phyloP scores from a whole-genome alignment of 225 moss, liverwort and hornwort genomes.

The Physcomitrium patens region DNA sequence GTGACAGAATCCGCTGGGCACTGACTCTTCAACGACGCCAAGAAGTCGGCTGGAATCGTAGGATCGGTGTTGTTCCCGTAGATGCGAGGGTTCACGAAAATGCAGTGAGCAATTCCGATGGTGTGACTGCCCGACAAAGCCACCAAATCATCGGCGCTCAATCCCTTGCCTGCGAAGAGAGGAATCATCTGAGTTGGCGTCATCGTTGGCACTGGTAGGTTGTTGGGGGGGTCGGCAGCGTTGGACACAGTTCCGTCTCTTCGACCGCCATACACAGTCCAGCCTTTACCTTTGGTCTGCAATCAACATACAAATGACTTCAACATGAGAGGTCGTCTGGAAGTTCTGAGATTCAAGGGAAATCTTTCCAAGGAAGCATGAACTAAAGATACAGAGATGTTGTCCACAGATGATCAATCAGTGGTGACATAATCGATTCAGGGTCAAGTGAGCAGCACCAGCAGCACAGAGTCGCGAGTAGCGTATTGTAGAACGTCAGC shows the following conservation, averaged over 20 bases:
- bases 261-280: constrained; percentile 24
- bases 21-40: constrained; percentile 15
- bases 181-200: constrained; percentile 20
- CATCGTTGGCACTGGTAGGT: background rate
- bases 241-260: constrained; percentile 27
- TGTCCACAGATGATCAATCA: too few species aligned
- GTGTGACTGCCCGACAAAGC: background rate
- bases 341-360: too few species aligned
- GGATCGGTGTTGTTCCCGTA: constrained; percentile 26
- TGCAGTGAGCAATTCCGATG: background rate
- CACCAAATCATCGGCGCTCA: background rate
- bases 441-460: constrained; percentile 6
- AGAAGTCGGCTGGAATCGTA: constrained; percentile 7
- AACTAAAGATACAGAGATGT: too few species aligned
- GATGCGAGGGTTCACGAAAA: constrained; percentile 28
- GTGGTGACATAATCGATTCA: too few species aligned
- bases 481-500: constrained; percentile 33
- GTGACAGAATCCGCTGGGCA: constrained; percentile 28
- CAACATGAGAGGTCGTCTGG: too few species aligned
- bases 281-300: constrained; percentile 26
- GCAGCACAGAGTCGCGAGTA: constrained; percentile 34
- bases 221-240: background rate
- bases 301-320: background rate
- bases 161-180: constrained; percentile 3
- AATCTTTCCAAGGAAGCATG: too few species aligned